phyloP scores from a whole-genome alignment of 2,329 filamentous ascomycete species.

The Sarocladium oryzae region DNA sequence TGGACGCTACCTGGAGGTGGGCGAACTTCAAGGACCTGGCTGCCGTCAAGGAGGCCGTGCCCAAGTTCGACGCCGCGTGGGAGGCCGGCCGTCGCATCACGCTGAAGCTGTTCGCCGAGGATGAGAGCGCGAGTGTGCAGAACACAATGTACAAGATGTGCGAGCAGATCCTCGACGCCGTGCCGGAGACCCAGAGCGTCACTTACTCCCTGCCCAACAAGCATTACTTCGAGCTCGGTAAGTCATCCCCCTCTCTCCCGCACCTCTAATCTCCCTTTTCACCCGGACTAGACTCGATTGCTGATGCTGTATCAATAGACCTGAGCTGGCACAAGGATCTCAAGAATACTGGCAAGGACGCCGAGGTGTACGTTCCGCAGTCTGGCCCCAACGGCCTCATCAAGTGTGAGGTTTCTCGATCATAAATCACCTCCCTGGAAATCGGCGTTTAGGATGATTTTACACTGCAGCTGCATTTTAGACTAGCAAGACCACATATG shows the following conservation, averaged over 20 bases:
- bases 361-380: constrained; percentile 92
- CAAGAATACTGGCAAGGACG: constrained; percentile 92
- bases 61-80: constrained; percentile 75
- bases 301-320: constrained; percentile 45
- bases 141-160: constrained; percentile 99
- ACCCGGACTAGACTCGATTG: no score
- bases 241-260: no score
- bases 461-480: background rate
- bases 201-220: constrained; percentile 91
- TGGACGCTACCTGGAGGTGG: constrained; percentile 86
- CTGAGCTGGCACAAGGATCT: constrained; percentile 93
- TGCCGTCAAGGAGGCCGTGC: constrained; percentile 57
- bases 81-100: constrained; percentile 74
- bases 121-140: constrained; percentile 89
- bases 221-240: constrained; percentile 95
- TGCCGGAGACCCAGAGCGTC: constrained; percentile 64
- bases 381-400: constrained; percentile 92
- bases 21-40: constrained; percentile 58
- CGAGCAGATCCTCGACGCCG: constrained; percentile 72
- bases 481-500: constrained; percentile 4
- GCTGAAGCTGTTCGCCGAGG: constrained; percentile 83
- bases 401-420: constrained; percentile 76
- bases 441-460: constrained; percentile 2
- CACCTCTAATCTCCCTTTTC: no score
- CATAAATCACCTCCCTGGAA: constrained; percentile 13